Conservation (phyloP, 441 rosid genomes). For the Manihot esculenta region DNA sequence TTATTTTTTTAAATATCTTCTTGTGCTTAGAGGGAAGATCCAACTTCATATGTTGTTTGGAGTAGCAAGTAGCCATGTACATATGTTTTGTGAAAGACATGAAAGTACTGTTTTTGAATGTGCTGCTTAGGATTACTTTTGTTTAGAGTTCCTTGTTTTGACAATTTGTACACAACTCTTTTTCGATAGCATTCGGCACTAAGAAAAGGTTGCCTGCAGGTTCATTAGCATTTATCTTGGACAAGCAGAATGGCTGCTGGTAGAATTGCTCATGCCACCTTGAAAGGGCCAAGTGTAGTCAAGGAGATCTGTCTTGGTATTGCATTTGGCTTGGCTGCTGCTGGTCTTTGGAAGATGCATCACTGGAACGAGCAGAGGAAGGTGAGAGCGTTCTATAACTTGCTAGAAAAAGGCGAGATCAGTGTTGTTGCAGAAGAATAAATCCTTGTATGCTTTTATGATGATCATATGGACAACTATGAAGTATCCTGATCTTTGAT, state of each 20-base stretch:
- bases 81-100: neutral
- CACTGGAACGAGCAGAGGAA: slow-evolving; percentile 90
- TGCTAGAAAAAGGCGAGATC: slow-evolving; percentile 81
- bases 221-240: slow-evolving; percentile 15
- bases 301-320: slow-evolving; percentile 63
- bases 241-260: slow-evolving; percentile 60
- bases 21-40: neutral
- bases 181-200: neutral
- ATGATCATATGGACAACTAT: slow-evolving; percentile 9
- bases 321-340: slow-evolving; percentile 61
- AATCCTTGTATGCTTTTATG: neutral
- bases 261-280: slow-evolving; percentile 65
- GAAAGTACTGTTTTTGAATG: neutral
- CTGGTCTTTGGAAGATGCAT: slow-evolving; percentile 84
- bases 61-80: neutral
- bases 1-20: no score
- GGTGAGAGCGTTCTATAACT: slow-evolving; percentile 63
- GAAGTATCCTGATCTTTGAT: neutral
- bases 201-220: slow-evolving; percentile 27
- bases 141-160: neutral
- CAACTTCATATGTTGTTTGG: neutral
- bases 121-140: neutral
- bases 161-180: neutral
- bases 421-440: slow-evolving; percentile 54
- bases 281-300: slow-evolving; percentile 79